Evolutionary conservation across 2,329 filamentous ascomycete genomes (phyloP), one percentile per base, ranked within the genome.

Genomic region (Sphaerulina vaccinii): DNA sequence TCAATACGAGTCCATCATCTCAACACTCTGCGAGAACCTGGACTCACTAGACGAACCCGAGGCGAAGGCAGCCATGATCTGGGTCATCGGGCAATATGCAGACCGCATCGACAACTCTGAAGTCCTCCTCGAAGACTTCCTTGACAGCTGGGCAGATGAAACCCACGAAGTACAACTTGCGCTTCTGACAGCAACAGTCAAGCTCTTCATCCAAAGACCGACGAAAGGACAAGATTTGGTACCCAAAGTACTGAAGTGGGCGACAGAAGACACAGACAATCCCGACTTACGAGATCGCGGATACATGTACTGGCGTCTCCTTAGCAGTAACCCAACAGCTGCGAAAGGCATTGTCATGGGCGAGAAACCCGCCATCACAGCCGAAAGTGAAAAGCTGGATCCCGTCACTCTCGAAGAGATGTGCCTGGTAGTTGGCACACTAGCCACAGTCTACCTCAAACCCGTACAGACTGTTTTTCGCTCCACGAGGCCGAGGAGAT

Each of bases 241-340:
- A 0, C 93, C 92, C 1, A 90, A 90, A 65, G 92, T 97, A 2
- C 77, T 99, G 44, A 97, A 97, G 72, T 97, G 93, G 92, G 95
- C 93, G 3, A 99, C 93, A 0, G 93, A 97, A 70, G 93, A 97
- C 70, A 97, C 92, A n/a, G 93, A 99, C 68, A 96, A 99, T 70
- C 93, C 93, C 0, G 93, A 99, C 71, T 82, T 99, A 22, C 85
- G 93, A 58, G 93, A 99, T 70, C 80, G 93, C 63, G 93, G 93
- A 0, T 99, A 96, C 76, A 97, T 99, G 91, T 99, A 99, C 77
- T 99, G 93, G 93, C 88, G 93, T 3, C 80, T 99, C 11, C 79
- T 99, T 1, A 96, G 90, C 1, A 95, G 90, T 0, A 91, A 96
- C 68, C 92, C 95, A 62, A 84, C 86, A 43, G 83, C 87, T 0